Base-by-base conservation (phyloP, 352 stramenopile genomes). In the Pythium insidiosum region DNA sequence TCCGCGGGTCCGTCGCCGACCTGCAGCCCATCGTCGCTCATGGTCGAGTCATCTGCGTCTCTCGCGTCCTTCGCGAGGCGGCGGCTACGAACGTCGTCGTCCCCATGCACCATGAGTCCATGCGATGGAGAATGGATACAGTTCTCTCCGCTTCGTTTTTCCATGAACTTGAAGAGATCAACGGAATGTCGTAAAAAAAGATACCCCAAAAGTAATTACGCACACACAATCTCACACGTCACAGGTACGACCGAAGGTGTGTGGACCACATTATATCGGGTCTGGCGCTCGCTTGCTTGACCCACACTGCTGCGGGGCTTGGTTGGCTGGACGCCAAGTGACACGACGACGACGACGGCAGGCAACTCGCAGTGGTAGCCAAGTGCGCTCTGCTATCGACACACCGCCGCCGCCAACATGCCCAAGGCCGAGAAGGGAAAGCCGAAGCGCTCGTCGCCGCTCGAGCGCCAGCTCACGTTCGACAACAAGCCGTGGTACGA, bases 401-500 rank as follows among this genome's bases (percentile, higher is more conserved):
- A 15, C 28, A 33, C 28, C 37, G 50, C 33, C 20, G 21, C 12
- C 23, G 18, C 6, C 2, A 56, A 34, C 35, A 88, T 91, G 78
- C 78, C 78, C 26, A 88, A 88, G 68, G 61, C 66, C 41, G 60
- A 71, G 28, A 72, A 72, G 33, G 68, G 71, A 38, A 94, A 91
- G 61, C 72, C 75, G 29, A 94, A 94, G 61, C 81, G 81, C 52
- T 70, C 81, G 43, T 86, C 73, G 58, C 78, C 81, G 65, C 66
- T 94, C 28, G 81, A 90, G 59, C 90, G 90, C 68, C 81, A 94
- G 53, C 60, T 94, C 23, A 78, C 78, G 37, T 88, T 67, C 53
- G 81, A 94, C 58, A 76, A 81, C 47, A 94, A 87, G 67, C 78
- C 81, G 16, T 91, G 80, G 79, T 94, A 85, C 43, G 76, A 91